Evolutionary conservation across 257 asterid species (phyloP).

Genomic region (Rhazya stricta): DNA sequence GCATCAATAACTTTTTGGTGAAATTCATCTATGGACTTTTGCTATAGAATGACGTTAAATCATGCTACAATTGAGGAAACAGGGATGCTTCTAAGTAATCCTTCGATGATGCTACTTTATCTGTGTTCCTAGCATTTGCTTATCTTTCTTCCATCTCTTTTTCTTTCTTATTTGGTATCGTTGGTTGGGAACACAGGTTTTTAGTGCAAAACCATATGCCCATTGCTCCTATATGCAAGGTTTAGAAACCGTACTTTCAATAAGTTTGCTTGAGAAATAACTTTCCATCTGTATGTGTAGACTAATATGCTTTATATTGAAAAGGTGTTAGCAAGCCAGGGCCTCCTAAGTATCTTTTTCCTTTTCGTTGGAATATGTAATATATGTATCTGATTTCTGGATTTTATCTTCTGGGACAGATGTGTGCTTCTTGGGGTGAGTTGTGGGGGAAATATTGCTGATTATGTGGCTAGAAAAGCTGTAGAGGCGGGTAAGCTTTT

Average conservation of each 20-base stretch:
- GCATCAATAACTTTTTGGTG: not conserved
- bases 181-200: too few relatives aligned
- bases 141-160: not conserved
- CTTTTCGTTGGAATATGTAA: not conserved
- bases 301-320: not conserved
- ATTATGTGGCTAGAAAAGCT: slow-evolving; percentile 67
- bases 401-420: slow-evolving; percentile 36
- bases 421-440: slow-evolving; percentile 96
- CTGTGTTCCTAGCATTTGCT: not conserved
- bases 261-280: not conserved
- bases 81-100: not conserved
- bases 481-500: slow-evolving; percentile 69
- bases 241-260: not conserved
- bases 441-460: slow-evolving; percentile 91
- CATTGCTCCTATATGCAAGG: too few relatives aligned
- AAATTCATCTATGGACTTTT: not conserved
- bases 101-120: not conserved
- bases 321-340: not conserved
- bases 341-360: not conserved
- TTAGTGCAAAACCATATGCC: not conserved
- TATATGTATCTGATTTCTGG: not conserved
- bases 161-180: not conserved
- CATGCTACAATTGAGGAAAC: not conserved
- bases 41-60: not conserved
- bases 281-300: not conserved